phyloP scores from a whole-genome alignment of 495 filamentous ascomycete genomes.

The Choiromyces venosus region DNA sequence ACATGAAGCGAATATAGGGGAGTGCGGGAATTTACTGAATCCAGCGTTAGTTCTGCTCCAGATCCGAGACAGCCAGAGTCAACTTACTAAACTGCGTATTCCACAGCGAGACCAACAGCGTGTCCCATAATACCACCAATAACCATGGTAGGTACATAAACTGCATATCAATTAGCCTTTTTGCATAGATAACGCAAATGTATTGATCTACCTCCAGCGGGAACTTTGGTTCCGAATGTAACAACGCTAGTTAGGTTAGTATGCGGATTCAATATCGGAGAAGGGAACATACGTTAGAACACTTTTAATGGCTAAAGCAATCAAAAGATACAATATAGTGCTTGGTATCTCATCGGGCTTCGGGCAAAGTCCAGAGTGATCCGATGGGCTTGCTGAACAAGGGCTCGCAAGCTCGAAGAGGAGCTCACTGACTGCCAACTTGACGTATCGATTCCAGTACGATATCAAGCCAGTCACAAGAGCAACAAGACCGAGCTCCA shows the following conservation, averaged over 20 bases:
- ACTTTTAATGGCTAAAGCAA: conserved; percentile 85
- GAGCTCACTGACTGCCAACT: conserved; percentile 81
- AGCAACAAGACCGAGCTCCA: conserved; percentile 85
- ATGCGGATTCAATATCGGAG: conserved; percentile 3
- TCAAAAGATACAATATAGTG: conserved; percentile 61
- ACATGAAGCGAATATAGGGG: conserved; percentile 67
- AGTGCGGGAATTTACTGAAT: conserved; percentile 56
- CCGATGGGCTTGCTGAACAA: conserved; percentile 58
- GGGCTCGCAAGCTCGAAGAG: conserved; percentile 85
- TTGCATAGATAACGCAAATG: background rate
- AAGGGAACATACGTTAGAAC: conserved; percentile 56
- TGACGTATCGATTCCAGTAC: conserved; percentile 92
- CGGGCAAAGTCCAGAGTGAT: conserved; percentile 72
- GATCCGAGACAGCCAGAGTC: background rate
- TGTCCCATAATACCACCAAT: conserved; percentile 90
- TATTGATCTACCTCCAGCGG: conserved; percentile 57
- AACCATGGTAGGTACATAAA: conserved; percentile 79
- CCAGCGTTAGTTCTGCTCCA: conserved; percentile 3
- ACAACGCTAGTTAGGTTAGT: conserved; percentile 36
- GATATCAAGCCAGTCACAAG: conserved; percentile 74
- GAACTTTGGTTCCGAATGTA: conserved; percentile 61
- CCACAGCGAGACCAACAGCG: conserved; percentile 77
- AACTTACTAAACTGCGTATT: conserved; percentile 60
- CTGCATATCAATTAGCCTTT: conserved; percentile 21
- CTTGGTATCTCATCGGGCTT: conserved; percentile 63